Evolutionary conservation across 176 grass and related monocot species (phyloP).

Genomic region (Eragrostis curvula): DNA sequence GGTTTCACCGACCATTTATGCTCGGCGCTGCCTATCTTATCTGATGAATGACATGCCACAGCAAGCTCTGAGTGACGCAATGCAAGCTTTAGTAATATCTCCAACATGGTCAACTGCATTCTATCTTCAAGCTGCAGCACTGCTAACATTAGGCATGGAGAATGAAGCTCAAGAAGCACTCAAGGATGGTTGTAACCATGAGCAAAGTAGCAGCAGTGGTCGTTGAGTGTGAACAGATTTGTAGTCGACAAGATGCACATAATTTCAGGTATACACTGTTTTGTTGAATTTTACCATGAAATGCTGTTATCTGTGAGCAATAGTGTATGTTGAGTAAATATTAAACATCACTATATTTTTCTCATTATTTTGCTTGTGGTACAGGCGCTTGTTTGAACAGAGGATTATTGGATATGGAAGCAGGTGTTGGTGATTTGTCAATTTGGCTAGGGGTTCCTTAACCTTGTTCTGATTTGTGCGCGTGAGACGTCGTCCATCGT

Average conservation of each 20-base stretch:
- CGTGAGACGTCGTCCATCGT: conserved; percentile 34
- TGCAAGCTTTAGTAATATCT: conserved; percentile 91
- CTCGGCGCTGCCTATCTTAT: conserved; percentile 84
- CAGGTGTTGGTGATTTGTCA: conserved; percentile 51
- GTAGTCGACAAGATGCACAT: conserved; percentile 47
- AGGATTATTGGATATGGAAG: conserved; percentile 50
- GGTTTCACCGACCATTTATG: conserved; percentile 95
- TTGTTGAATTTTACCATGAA: neutral
- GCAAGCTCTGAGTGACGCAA: conserved; percentile 82
- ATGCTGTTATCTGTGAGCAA: conserved; percentile 13
- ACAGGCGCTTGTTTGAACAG: conserved; percentile 57
- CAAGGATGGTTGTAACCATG: conserved; percentile 77
- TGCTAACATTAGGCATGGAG: conserved; percentile 81
- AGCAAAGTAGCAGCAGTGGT: conserved; percentile 57
- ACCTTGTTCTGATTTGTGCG: conserved; percentile 44
- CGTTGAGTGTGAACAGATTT: conserved; percentile 49
- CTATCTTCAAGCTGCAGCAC: conserved; percentile 87
- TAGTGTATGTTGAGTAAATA: neutral
- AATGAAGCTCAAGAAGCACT: conserved; percentile 90
- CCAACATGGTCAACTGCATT: conserved; percentile 87
- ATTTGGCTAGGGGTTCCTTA: conserved; percentile 48
- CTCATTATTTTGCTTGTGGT: conserved; percentile 20
- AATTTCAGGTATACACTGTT: conserved; percentile 43
- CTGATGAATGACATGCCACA: conserved; percentile 83
- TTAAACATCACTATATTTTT: neutral